Evolutionary conservation across 306 rosid genomes (phyloP), one percentile per base, ranked within the genome.

Genomic region (Begonia fuchsioides): DNA sequence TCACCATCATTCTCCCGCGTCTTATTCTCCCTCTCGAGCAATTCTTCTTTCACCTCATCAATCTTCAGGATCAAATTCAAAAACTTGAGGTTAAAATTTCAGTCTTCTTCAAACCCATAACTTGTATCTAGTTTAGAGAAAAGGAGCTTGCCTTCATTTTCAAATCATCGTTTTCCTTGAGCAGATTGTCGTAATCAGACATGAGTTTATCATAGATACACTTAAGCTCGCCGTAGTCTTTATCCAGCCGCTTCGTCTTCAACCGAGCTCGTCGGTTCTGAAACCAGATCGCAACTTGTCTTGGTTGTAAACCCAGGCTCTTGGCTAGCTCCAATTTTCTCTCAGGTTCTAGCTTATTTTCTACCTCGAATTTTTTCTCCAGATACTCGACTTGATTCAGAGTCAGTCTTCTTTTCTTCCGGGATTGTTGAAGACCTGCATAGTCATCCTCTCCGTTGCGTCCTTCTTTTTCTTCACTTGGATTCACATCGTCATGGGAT

Each of bases 231-330:
- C 64, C 85, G 59, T 69, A 83, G 18, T 83, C 90, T 68, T 74
- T 79, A 11, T 76, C 88, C 38, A 83, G 68, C 56, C 67, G 96
- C 40, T 86, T 86, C 35, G 82, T 81, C 64, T 83, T 83, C 61
- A 58, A 79, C 56, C 90, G 76, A 47, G 86, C 94, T 15, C 90
- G 72, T 40, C 88, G 52, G 65, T 83, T 86, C 63, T 86, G 96
- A 43, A 86, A 86, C 96, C 96, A 86, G 32, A 86, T 78, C 32
- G 96, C 90, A 4, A 86, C 86, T 79, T 86, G 96, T 51, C 96
- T 77, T 18, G 96, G 90, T 71, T 74, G 81, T 70, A 86, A 68
- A 1, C 93, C 80, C 43, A 81, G 86, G 9, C 82, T 93, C 19
- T 78, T 77, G 1, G 93, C 88, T 15, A 86, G 96, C 48, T 76